A percentile compares a stretch with the other conserved stretches of the same genome.
phyloP scores from a whole-genome alignment of 2,329 filamentous ascomycete genomes.

The Apiospora saccharicola region DNA sequence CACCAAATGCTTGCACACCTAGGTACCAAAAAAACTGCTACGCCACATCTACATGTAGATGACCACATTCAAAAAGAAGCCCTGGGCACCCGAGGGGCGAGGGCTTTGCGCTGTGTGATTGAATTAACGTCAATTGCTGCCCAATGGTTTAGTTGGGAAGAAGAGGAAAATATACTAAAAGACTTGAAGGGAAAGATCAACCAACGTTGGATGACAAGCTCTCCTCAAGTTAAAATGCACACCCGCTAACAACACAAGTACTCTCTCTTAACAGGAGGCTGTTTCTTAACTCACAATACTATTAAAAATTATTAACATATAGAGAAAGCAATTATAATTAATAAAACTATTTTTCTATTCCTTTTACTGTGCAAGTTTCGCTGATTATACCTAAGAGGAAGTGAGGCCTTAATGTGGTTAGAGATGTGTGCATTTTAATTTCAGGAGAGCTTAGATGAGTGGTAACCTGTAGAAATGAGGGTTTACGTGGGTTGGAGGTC shows the following conservation, averaged over 20 bases:
- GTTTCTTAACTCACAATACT: too few species aligned
- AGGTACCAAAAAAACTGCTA: not conserved
- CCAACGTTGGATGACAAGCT: not conserved
- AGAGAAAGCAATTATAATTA: too few species aligned
- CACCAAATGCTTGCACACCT: not conserved
- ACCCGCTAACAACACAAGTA: too few species aligned
- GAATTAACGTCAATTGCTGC: not conserved
- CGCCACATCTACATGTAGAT: not conserved
- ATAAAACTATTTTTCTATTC: too few species aligned
- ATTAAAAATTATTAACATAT: too few species aligned
- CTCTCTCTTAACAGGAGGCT: too few species aligned
- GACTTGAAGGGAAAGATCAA: not conserved
- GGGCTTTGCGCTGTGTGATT: constrained; percentile 3
- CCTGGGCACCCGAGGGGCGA: constrained; percentile 1
- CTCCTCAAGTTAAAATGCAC: too few species aligned
- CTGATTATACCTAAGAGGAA: too few species aligned
- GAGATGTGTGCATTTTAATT: too few species aligned
- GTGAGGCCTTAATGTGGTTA: too few species aligned
- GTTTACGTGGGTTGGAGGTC: not conserved
- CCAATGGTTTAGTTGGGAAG: not conserved
- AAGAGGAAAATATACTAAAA: not conserved
- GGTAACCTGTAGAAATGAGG: not conserved
- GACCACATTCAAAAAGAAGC: not conserved
- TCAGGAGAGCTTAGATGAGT: too few species aligned
- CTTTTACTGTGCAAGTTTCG: too few species aligned